Evolutionary conservation across 179 eudicot genomes (phyloP), one percentile per base, ranked within the genome.

Genomic region (Corrigiola litoralis): DNA sequence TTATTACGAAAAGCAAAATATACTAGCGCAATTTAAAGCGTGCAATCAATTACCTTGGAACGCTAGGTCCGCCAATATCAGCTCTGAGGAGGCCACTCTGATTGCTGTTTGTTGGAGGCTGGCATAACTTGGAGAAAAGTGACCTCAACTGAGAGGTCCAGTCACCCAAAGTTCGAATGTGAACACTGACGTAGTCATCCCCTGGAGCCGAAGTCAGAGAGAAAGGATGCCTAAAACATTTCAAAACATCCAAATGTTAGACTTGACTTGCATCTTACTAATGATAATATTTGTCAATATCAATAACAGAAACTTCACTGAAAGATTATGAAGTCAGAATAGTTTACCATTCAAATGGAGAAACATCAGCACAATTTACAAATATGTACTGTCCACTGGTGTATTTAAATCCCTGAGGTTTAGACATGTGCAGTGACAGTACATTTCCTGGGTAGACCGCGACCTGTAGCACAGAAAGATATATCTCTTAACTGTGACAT

Each of bases 361-460:
- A 84, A 66, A 84, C 86, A 62, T 77, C 88, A 18, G 82, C 65
- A 40, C 88, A 84, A 38, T 82, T 81, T 2, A 83, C 82, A 73
- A 80, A 83, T 33, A 83, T 78, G 72, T 83, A 83, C 71, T 83
- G 87, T 32, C 84, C 88, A 64, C 84, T 81, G 6, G 77, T 79
- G 74, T 84, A 84, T 49, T 58, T 79, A 37, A 84, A 79, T 57
- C 85, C 83, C 42, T 79, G 88, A 64, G 82, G 80, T 37, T 72
- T 81, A 28, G 82, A 60, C 84, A 84, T 70, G 60, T 79, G 75
- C 45, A 84, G 48, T 5, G 79, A 65, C 61, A 77, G 42, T 13
- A 84, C 88, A 49, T 79, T 81, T 13, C 84, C 87, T 5, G 87
- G 87, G 75, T 83, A 83, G 29, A 83, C 72, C 32, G 84, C 84